Evolutionary conservation across 371 early-diverging fungal genomes (phyloP), one percentile per base, ranked within the genome.

Genomic region (Phascolomyces articulosus): DNA sequence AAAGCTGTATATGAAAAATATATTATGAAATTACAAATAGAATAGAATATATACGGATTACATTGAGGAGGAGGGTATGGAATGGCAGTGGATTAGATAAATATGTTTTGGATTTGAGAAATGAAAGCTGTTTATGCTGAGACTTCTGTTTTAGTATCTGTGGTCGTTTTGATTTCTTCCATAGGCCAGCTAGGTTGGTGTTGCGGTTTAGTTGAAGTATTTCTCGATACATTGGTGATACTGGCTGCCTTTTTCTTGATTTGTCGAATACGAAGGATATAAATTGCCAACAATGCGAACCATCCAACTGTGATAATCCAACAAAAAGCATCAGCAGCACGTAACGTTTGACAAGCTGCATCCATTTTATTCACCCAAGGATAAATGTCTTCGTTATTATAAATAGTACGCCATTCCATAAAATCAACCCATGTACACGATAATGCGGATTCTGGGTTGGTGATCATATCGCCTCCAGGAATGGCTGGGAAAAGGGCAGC

Each of bases 341-440:
- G 66, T 20, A 77, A 64, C 2, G 69, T 55, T 16, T 65, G n/a
- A 40, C 80, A 79, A 1, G 77, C 80, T 23, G 61, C 65, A 51
- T 79, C 77, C 71, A 79, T 79, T 15, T 53, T 63, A 11, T 62
- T 69, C 10, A 79, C 77, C 80, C 80, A 79, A 48, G 80, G 77
- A 58, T 48, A 79, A 1, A 63, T 51, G 10, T 65, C 67, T 23
- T 73, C 75, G 27, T 74, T 68, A 29, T 67, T 69, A 23, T 60
- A 79, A 21, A 71, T 71, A 16, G 63, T 44, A 11, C 67, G 69
- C 80, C 80, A 77, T 38, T 69, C 65, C 80, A 79, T 79, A 54
- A 71, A 79, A 34, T 77, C 68, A 20, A 65, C 69, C 80, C 80
- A 79, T 18, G 58, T 38, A 55, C 80, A 79, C 1, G 58, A 49